Percentiles rank a stretch among this genome's conserved stretches.
Evolutionary conservation across 495 filamentous ascomycete genomes (phyloP).

Genomic region (Articulospora tetracladia): DNA sequence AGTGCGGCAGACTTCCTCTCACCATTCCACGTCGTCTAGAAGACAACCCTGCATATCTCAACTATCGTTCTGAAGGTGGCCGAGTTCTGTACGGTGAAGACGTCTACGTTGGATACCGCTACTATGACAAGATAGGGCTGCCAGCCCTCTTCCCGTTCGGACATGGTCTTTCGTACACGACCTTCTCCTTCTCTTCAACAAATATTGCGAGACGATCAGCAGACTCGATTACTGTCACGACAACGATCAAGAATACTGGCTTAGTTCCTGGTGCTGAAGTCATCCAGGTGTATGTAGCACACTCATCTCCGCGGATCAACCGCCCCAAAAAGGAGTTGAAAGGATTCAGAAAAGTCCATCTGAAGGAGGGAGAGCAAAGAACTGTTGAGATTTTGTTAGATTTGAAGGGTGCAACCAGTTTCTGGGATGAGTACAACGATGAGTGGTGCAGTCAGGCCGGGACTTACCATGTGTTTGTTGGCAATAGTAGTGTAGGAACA

Average conservation of each 20-base stretch:
- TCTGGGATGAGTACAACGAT: constrained; percentile 2
- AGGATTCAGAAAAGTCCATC: constrained; percentile 65
- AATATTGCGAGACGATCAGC: constrained; percentile 31
- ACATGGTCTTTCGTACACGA: constrained; percentile 83
- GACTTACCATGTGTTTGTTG: not conserved
- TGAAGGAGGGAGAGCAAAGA: constrained; percentile 58
- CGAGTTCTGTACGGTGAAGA: constrained; percentile 64
- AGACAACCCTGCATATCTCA: constrained; percentile 70
- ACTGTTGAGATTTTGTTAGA: constrained; percentile 53
- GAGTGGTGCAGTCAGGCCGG: not conserved
- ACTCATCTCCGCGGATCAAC: constrained; percentile 34
- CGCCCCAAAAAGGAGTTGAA: constrained; percentile 66
- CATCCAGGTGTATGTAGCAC: constrained; percentile 60
- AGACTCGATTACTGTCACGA: constrained; percentile 48
- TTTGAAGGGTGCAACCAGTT: not conserved
- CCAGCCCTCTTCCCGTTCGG: constrained; percentile 85
- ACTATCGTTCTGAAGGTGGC: constrained; percentile 43
- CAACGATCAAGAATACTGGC: constrained; percentile 51
- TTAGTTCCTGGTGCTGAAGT: constrained; percentile 61
- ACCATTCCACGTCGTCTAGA: constrained; percentile 60
- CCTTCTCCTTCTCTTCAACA: constrained; percentile 49
- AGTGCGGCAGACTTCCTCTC: constrained; percentile 62
- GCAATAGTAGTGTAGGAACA: not conserved
- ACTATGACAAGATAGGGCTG: constrained; percentile 63
- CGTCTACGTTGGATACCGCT: constrained; percentile 61